Base-by-base conservation (phyloP, 2,329 filamentous ascomycete species). In the Aureobasidium musti region DNA sequence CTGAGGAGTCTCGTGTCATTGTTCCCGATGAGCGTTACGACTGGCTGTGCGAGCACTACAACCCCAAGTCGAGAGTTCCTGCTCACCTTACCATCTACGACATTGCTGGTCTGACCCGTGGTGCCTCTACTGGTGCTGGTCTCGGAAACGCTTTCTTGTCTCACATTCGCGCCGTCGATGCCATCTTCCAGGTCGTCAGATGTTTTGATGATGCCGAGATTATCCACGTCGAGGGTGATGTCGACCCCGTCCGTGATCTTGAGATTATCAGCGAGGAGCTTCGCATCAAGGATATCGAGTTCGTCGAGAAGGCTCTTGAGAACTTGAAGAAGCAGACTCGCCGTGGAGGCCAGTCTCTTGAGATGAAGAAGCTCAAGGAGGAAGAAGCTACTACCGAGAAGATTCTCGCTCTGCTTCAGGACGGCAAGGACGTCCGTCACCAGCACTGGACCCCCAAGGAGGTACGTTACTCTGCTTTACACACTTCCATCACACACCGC, bases 1-100 rank as follows among this genome's bases (percentile, higher is more conserved):
- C 95, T 56, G 96, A 99, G 84, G 95, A 99, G 83, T 92, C 95
- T 70, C 92, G 94, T 74, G 95, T 99, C 80, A 88, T 99, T 74
- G 95, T 99, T 39, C 96, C 95, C 54, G 95, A 99, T 82, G 91
- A 91, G 70, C 90, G 95, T 69, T 99, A 91, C 81, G 92, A 98
- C 83, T 97, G 92, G 93, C 86, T 99, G 63, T 91, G 89, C 79
- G 85, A 95, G 72, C 95, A 97, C 80, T 99, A 98, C 86, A 93
- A 97, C 81, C 95, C 95, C 78, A 98, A 98, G 84, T 98, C 94
- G 53, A 82, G 86, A 71, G 95, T 99, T n/a, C 95, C 95, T 67
- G 95, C 96, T 79, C 95, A 98, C 82, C 83, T 99, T 82, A 99
- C 95, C 65, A 90, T 99, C 77, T 99, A 98, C 80, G 95, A 99